phyloP scores from a whole-genome alignment of 1,284 basidiomycete genomes.

The Moesziomyces sp. region DNA sequence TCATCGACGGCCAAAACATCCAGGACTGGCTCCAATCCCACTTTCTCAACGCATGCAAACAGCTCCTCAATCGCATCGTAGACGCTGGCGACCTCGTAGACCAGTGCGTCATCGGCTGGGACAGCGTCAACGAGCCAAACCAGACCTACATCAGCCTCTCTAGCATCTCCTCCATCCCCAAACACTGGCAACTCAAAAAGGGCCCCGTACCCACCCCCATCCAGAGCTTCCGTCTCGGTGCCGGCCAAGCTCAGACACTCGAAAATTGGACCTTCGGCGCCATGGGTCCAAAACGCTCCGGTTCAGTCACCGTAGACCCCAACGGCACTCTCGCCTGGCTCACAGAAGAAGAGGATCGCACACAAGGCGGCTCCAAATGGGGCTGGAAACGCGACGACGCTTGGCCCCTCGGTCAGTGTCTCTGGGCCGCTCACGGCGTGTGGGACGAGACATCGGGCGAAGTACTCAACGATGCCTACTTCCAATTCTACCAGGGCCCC shows the following conservation, averaged over 20 bases:
- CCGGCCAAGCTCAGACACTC: slow-evolving; percentile 85
- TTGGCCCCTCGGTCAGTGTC: slow-evolving; percentile 86
- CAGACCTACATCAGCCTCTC: slow-evolving; percentile 84
- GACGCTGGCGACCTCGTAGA: slow-evolving; percentile 82
- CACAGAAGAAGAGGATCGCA: slow-evolving; percentile 47
- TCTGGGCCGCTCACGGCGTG: slow-evolving; percentile 90
- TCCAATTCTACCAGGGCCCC: slow-evolving; percentile 68
- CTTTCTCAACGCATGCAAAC: slow-evolving; percentile 80
- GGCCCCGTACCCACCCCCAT: slow-evolving; percentile 87
- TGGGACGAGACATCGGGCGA: slow-evolving; percentile 82
- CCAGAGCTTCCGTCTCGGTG: slow-evolving; percentile 85
- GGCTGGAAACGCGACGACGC: slow-evolving; percentile 81
- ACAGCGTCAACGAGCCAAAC: slow-evolving; percentile 92
- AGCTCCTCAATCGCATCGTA: slow-evolving; percentile 79
- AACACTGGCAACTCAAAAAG: slow-evolving; percentile 73
- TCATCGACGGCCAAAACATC: slow-evolving; percentile 91
- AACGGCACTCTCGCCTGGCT: slow-evolving; percentile 72
- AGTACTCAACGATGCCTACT: slow-evolving; percentile 83
- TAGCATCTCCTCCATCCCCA: slow-evolving; percentile 70
- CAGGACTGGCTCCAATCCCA: slow-evolving; percentile 92
- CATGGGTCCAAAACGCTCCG: slow-evolving; percentile 81
- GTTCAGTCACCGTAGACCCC: slow-evolving; percentile 83
- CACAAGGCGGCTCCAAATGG: slow-evolving; percentile 70
- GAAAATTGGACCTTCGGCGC: slow-evolving; percentile 84
- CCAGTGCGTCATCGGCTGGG: slow-evolving; percentile 93